Evolutionary conservation across 192 early-diverging fungal genomes (phyloP).

Genomic region (Cetraspora pellucida): DNA sequence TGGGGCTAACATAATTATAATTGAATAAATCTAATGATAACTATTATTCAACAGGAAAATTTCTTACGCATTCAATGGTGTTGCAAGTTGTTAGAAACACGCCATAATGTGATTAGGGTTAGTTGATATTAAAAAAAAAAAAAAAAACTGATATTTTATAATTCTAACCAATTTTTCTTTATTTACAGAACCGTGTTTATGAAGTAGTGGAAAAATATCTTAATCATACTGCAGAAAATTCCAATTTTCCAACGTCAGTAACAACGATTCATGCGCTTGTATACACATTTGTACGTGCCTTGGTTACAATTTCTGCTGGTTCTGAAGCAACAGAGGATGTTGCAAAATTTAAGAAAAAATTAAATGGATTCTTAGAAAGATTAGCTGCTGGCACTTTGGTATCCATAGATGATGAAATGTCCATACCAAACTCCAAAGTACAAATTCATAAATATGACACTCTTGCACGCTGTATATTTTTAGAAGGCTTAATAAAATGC

Average conservation of each 20-base stretch:
- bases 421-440: slow-evolving; percentile 6
- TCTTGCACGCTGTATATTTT: slow-evolving; percentile 27
- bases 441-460: slow-evolving; percentile 33
- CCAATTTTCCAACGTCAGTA: slow-evolving; percentile 36
- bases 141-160: neutral
- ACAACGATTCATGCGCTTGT: slow-evolving; percentile 41
- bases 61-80: slow-evolving; percentile 42
- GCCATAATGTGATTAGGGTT: slow-evolving; percentile 38
- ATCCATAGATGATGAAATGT: slow-evolving; percentile 29
- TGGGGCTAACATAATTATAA: neutral
- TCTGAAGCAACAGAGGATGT: neutral
- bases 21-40: neutral
- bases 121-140: neutral
- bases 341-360: neutral
- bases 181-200: slow-evolving; percentile 37
- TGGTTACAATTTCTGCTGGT: slow-evolving; percentile 19
- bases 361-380: slow-evolving; percentile 19
- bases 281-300: slow-evolving; percentile 40
- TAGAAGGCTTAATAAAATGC: slow-evolving; percentile 31
- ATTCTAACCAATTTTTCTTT: neutral
- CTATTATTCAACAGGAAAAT: slow-evolving; percentile 36
- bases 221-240: slow-evolving; percentile 12
- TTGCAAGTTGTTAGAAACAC: slow-evolving; percentile 34
- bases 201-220: slow-evolving; percentile 34
- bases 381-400: slow-evolving; percentile 29